Percentiles rank a stretch among this genome's conserved stretches.
phyloP scores from a whole-genome alignment of 768 basidiomycete species.

The Pisolithus marmoratus region DNA sequence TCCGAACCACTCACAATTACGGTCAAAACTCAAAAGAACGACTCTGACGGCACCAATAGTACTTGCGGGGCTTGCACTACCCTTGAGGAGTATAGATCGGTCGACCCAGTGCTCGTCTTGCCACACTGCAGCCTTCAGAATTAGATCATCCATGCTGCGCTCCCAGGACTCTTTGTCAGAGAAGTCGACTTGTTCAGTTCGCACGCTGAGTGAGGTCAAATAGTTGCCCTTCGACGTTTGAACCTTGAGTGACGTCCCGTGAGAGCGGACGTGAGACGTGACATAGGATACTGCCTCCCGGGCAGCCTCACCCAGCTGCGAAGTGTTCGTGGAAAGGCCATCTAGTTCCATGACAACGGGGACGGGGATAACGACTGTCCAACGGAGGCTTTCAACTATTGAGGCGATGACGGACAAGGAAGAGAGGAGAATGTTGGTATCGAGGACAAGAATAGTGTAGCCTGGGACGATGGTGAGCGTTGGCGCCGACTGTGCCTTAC shows the following conservation, averaged over 20 bases:
- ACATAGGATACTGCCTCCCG: slow-evolving; percentile 69
- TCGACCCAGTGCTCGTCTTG: slow-evolving; percentile 91
- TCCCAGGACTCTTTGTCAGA: slow-evolving; percentile 43
- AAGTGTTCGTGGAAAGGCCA: slow-evolving; percentile 64
- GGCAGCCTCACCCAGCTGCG: slow-evolving; percentile 71
- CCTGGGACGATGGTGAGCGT: slow-evolving; percentile 65
- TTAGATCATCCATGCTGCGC: slow-evolving; percentile 91
- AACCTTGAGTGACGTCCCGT: slow-evolving; percentile 78
- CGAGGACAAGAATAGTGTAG: slow-evolving; percentile 86
- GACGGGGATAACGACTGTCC: slow-evolving; percentile 89
- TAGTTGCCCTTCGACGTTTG: slow-evolving; percentile 96
- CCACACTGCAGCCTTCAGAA: slow-evolving; percentile 89
- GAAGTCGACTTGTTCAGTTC: slow-evolving; percentile 82
- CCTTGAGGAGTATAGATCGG: slow-evolving; percentile 65
- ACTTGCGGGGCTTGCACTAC: slow-evolving; percentile 28
- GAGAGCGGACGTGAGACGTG: slow-evolving; percentile 66
- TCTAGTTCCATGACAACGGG: slow-evolving; percentile 98
- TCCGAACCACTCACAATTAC: slow-evolving; percentile 62
- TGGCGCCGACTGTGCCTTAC: slow-evolving; percentile 31
- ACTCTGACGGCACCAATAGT: slow-evolving; percentile 64
- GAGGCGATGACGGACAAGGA: slow-evolving; percentile 68
- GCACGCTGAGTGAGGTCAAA: slow-evolving; percentile 71
- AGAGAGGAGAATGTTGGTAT: slow-evolving; percentile 91
- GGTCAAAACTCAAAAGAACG: slow-evolving; percentile 84
- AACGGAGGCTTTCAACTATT: slow-evolving; percentile 72